phyloP scores from a whole-genome alignment of 73 alveolate genomes.

The Symbiodinium natans region DNA sequence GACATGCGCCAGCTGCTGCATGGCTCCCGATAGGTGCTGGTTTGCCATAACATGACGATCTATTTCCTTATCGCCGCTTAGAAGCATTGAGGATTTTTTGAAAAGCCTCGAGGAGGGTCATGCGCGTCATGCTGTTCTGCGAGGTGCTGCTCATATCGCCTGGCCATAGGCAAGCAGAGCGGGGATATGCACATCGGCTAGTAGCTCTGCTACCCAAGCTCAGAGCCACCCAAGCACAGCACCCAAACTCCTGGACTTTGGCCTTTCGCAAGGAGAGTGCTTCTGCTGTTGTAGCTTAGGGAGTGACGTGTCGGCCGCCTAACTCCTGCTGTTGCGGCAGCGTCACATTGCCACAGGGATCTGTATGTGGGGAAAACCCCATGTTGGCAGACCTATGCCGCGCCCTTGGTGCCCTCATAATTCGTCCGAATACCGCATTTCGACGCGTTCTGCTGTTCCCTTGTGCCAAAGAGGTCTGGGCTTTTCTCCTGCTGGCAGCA shows the following conservation, averaged over 20 bases:
- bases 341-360: background rate
- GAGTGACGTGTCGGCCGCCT: background rate
- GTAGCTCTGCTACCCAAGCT: no score
- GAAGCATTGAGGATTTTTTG: background rate
- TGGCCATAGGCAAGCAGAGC: slow-evolving; percentile 31
- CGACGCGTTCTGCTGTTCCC: background rate
- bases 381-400: slow-evolving; percentile 81
- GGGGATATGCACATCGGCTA: no score
- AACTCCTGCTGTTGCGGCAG: background rate
- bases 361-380: slow-evolving; percentile 89
- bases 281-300: background rate
- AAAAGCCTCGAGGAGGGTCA: background rate
- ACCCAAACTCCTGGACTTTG: no score
- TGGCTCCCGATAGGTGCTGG: slow-evolving; percentile 76
- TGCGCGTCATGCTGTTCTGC: background rate
- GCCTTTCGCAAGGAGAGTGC: no score
- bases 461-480: background rate
- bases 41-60: slow-evolving; percentile 86
- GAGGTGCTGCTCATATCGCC: slow-evolving; percentile 62
- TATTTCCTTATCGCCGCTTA: slow-evolving; percentile 35
- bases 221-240: no score
- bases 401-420: background rate
- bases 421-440: no score
- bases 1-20: no score
- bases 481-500: slow-evolving; percentile 29